Evolutionary conservation across 495 filamentous ascomycete species (phyloP), one percentile per base, ranked within the genome.

Genomic region (Penicillium manginii): DNA sequence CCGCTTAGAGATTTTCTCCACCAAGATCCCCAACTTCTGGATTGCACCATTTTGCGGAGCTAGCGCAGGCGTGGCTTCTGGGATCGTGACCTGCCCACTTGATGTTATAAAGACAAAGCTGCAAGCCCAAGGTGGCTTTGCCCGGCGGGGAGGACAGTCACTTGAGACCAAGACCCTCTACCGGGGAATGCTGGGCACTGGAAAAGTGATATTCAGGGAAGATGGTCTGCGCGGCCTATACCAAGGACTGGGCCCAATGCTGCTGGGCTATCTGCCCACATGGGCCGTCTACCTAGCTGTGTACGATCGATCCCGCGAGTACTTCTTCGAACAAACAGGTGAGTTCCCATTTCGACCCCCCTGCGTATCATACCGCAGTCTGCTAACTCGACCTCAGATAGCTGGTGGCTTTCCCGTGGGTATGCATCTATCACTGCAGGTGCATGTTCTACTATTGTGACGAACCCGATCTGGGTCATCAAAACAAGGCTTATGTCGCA

Each of bases 401-500:
- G 78, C 62, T 83, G 82, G 74, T 86, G 84, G 78, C 65, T 88
- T 35, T 80, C 83, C 52, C 81, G 86, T 63, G 79, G 85, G 17
- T 82, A 83, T 74, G 93, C 96, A 23, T 94, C 96, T 21, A 83
- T 99, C 59, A 85, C 90, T 37, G 94, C 92, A 32, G 94, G 94
- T 17, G 91, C 88, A 54, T 96, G 90, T 70, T 96, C 91, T 54
- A 98, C 96, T 3, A 84, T 98, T 59, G 90, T 84, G 54, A 99
- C 94, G n/a, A 99, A 99, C 73, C 94, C 94, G 0, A 99, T 99
- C 57, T 99, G 94, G 94, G 96, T 99, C 26, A 96, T 99, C 75
- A 99, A 99, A 71, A 99, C 94, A 32, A 84, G 94, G 58, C 82
- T 99, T 39, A 97, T 97, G 93, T 94, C 96, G 3, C 93, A 98